Percentiles rank a stretch among this genome's conserved stretches.
Conservation (phyloP, 208 protist species). For the Trypanosoma mega region DNA sequence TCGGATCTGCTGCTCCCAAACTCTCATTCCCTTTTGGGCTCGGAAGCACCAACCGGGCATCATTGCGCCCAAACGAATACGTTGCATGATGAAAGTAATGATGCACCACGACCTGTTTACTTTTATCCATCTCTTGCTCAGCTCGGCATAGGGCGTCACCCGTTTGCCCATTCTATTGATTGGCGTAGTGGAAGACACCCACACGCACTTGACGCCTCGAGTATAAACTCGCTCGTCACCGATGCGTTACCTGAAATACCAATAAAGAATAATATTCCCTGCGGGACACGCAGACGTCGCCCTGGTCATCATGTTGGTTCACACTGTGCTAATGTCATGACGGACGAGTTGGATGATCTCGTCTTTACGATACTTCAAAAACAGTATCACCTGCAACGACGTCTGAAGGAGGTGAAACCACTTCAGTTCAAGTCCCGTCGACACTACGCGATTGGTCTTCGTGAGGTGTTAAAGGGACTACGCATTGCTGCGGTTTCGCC, state of each 20-base stretch:
- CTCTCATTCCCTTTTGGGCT: too few relatives aligned
- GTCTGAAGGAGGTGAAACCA: constrained; percentile 49
- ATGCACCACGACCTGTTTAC: constrained; percentile 21
- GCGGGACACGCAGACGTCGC: background rate
- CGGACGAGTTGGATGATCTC: constrained; percentile 60
- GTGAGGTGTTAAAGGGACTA: constrained; percentile 56
- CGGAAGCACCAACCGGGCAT: too few relatives aligned
- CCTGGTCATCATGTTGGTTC: constrained; percentile 28
- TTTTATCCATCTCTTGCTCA: constrained; percentile 42
- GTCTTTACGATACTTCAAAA: constrained; percentile 59
- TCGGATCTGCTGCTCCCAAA: too few relatives aligned
- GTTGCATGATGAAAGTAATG: background rate
- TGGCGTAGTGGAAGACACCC: constrained; percentile 49
- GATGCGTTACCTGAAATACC: background rate
- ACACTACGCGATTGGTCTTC: constrained; percentile 62
- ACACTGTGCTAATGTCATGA: constrained; percentile 53
- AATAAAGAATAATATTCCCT: background rate
- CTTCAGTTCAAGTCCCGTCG: constrained; percentile 57
- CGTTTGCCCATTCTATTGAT: constrained; percentile 34
- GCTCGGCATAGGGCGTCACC: constrained; percentile 43
- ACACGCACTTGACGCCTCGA: background rate
- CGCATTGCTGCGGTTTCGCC: constrained; percentile 21
- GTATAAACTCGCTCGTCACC: constrained; percentile 10
- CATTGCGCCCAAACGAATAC: too few relatives aligned
- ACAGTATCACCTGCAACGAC: constrained; percentile 56